Base-by-base conservation (phyloP, 495 filamentous ascomycete genomes). In the Rostrohypoxylon terebratum region DNA sequence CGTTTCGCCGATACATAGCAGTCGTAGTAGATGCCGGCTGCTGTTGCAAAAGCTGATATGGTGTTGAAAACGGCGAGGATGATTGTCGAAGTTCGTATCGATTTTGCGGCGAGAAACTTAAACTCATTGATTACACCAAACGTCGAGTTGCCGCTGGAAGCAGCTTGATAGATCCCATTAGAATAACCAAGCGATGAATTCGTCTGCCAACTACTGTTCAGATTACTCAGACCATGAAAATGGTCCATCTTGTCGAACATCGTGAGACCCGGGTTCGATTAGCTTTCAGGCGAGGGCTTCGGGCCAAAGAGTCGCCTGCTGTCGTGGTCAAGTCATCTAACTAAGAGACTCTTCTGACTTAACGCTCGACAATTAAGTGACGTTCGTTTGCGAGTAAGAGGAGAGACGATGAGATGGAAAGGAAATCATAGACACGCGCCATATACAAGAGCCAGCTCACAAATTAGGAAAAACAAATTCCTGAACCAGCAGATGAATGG, bases 301-400 rank as follows among this genome's bases (percentile, higher is more conserved):
- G 78, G 78, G 82, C 81, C 83, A 78, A 77, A 77, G 74, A 73
- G 73, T 81, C 76, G 71, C 68, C 70, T 74, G 61, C 38, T 51
- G 79, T 76, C 72, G 77, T 84, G 63, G 76, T 81, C 75, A 81
- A 83, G 76, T 83, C 83, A 85, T 85, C 81, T 81, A 83, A 78
- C 63, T 75, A 76, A 68, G 66, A 76, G 67, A 61, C 45, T 28
- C 28, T 76, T 76, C 78, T 75, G 73, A 76, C 63, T 59, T 74
- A 68, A 74, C 75, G 76, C 73, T 68, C 59, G 75, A 80, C 74
- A 69, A 63, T 77, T 69, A 65, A 59, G 53, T 55, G 70, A 69
- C 72, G 70, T 69, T 73, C 70, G 59, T 57, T 50, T 63, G 33
- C 58, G 59, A 63, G 36, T 57, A 44, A 44, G 45, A 69, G 62